phyloP scores from a whole-genome alignment of 345 rosid genomes.

The Boechera divaricarpa region DNA sequence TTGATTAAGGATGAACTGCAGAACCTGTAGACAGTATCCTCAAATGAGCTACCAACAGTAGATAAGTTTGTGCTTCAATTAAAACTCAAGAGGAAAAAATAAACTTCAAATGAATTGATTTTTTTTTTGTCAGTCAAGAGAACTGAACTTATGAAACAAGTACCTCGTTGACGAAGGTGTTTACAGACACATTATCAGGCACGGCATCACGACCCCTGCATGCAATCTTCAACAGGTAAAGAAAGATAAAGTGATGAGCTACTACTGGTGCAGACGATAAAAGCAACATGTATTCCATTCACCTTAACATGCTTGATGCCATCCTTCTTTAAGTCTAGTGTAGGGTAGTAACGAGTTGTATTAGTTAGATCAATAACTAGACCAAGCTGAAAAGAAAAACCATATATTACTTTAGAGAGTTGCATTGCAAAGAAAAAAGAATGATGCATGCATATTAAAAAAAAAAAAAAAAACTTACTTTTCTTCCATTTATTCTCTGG shows the following conservation, averaged over 20 bases:
- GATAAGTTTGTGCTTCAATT: slow-evolving; percentile 2
- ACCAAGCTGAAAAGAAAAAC: slow-evolving; percentile 65
- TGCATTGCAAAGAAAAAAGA: not conserved
- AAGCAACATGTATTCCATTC: not conserved
- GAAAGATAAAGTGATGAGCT: slow-evolving; percentile 8
- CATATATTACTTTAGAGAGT: not conserved
- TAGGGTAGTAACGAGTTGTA: slow-evolving; percentile 79
- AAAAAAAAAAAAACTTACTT: slow-evolving; percentile 50
- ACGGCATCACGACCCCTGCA: slow-evolving; percentile 91
- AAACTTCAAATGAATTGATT: not conserved
- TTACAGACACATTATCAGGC: slow-evolving; percentile 82
- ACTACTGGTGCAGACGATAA: not conserved
- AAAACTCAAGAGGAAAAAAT: not conserved
- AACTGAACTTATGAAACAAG: slow-evolving; percentile 1
- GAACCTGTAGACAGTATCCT: slow-evolving; percentile 56
- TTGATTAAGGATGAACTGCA: slow-evolving; percentile 67
- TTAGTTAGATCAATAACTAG: slow-evolving; percentile 97
- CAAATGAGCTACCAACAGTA: slow-evolving; percentile 18
- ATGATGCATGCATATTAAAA: not conserved
- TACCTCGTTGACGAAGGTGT: slow-evolving; percentile 88
- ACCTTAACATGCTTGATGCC: slow-evolving; percentile 96
- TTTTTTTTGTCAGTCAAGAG: not conserved
- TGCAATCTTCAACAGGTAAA: slow-evolving; percentile 61
- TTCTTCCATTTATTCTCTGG: slow-evolving; percentile 73
- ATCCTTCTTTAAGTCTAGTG: slow-evolving; percentile 63